Conservation (phyloP, 495 filamentous ascomycete species). For the Neurospora sp. region DNA sequence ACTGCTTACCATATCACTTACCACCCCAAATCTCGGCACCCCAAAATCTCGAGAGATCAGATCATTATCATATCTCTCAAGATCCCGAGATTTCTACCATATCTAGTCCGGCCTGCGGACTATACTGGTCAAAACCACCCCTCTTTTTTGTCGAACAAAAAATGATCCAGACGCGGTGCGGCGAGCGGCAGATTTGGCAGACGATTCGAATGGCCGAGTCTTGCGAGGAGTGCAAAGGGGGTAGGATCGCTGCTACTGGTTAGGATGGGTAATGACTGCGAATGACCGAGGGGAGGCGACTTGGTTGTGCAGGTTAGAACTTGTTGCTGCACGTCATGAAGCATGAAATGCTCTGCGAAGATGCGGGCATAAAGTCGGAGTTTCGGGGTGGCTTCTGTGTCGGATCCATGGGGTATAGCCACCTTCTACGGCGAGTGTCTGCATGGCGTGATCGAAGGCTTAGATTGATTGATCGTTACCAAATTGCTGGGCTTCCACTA, state of each 20-base stretch:
- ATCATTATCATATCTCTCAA: neutral
- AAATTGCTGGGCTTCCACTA: neutral
- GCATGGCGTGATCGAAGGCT: neutral
- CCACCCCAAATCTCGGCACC: neutral
- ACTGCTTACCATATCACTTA: neutral
- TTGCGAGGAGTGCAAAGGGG: slow-evolving; percentile 17
- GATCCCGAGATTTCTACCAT: too few species aligned
- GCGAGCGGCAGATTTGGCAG: slow-evolving; percentile 20
- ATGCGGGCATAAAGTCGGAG: neutral
- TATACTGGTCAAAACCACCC: too few species aligned
- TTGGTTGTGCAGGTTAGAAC: neutral
- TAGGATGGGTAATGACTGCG: neutral
- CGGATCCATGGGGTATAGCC: neutral
- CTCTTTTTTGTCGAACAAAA: too few species aligned
- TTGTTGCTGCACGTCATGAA: neutral
- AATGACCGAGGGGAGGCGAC: neutral
- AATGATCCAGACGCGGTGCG: slow-evolving; percentile 21
- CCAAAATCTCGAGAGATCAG: neutral
- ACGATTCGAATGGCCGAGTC: slow-evolving; percentile 18
- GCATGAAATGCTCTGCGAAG: neutral
- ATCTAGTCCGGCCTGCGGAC: too few species aligned
- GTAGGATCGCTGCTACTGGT: slow-evolving; percentile 5
- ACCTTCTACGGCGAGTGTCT: neutral
- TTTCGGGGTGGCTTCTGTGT: neutral
- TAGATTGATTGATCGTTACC: neutral